Percentiles rank a stretch among this genome's conserved stretches.
Conservation (phyloP, 345 rosid genomes). For the Trapa bicornis region DNA sequence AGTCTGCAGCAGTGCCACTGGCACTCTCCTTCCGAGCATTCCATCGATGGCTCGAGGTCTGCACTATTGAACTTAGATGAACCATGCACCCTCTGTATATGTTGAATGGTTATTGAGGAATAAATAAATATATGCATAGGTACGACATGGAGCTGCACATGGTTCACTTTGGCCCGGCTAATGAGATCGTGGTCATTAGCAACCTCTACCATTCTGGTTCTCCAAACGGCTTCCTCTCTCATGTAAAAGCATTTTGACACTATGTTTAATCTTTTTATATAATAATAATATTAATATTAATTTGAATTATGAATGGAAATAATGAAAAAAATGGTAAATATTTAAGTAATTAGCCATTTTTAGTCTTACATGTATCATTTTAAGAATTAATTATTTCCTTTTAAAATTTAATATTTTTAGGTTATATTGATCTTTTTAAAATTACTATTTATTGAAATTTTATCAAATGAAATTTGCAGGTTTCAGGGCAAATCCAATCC, state of each 20-base stretch:
- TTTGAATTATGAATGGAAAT: not conserved
- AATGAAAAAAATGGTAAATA: too few species aligned
- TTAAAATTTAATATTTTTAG: too few species aligned
- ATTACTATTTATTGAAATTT: too few species aligned
- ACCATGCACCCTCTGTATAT: not conserved
- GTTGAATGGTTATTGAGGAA: not conserved
- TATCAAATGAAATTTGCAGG: constrained; percentile 6
- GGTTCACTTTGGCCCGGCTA: constrained; percentile 45
- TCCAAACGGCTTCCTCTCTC: constrained; percentile 41
- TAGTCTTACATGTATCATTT: too few species aligned
- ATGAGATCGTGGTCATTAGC: constrained; percentile 35
- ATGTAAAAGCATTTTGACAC: constrained; percentile 18
- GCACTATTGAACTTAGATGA: not conserved
- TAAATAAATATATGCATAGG: constrained; percentile 13
- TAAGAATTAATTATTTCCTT: too few species aligned
- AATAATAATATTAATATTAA: too few species aligned
- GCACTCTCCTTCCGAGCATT: constrained; percentile 78
- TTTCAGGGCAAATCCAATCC: constrained; percentile 15
- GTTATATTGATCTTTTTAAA: too few species aligned
- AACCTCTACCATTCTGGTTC: constrained; percentile 36
- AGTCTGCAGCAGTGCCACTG: constrained; percentile 57
- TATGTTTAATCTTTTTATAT: too few species aligned
- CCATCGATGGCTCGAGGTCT: constrained; percentile 48
- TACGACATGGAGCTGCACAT: constrained; percentile 61
- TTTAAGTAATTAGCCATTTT: too few species aligned